Evolutionary conservation across 805 yeast species (phyloP).

Genomic region (Sugiyamaella floridensis): DNA sequence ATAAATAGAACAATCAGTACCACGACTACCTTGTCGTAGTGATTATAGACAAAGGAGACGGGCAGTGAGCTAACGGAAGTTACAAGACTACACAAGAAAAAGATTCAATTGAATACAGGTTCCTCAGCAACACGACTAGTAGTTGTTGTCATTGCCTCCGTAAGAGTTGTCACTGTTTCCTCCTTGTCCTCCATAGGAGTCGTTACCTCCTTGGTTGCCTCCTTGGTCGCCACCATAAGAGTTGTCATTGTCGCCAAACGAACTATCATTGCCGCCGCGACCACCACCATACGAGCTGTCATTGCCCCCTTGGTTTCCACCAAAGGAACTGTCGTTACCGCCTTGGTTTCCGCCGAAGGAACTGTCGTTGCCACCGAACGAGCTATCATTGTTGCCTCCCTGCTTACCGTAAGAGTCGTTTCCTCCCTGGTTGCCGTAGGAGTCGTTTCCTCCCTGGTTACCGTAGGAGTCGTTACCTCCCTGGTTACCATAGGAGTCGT

Average conservation of each 20-base stretch:
- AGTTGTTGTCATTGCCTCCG: neutral
- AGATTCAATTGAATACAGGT: no score
- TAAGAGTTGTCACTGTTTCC: neutral
- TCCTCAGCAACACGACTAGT: neutral
- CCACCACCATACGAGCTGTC: constrained; percentile 23
- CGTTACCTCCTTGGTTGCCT: constrained; percentile 17
- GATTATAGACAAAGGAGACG: no score
- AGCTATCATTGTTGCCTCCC: constrained; percentile 25
- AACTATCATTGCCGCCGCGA: constrained; percentile 12
- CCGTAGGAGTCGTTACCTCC: constrained; percentile 13
- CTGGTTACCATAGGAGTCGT: constrained; percentile 8
- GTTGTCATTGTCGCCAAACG: constrained; percentile 20
- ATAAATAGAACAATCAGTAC: no score
- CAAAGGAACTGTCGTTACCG: constrained; percentile 23
- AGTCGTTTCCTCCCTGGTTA: constrained; percentile 5
- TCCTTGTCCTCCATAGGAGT: constrained; percentile 14
- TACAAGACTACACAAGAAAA: no score
- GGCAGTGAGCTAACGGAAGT: no score
- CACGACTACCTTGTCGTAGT: no score
- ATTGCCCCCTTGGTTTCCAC: constrained; percentile 19
- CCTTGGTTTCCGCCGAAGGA: constrained; percentile 22
- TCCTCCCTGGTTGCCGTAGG: constrained; percentile 15
- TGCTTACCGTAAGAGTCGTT: constrained; percentile 29
- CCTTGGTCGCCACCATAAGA: constrained; percentile 13
- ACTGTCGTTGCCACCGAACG: constrained; percentile 24